Evolutionary conservation across 2,329 filamentous ascomycete species (phyloP), one percentile per base, ranked within the genome.

Genomic region (Sporothrix pseudoabietina): DNA sequence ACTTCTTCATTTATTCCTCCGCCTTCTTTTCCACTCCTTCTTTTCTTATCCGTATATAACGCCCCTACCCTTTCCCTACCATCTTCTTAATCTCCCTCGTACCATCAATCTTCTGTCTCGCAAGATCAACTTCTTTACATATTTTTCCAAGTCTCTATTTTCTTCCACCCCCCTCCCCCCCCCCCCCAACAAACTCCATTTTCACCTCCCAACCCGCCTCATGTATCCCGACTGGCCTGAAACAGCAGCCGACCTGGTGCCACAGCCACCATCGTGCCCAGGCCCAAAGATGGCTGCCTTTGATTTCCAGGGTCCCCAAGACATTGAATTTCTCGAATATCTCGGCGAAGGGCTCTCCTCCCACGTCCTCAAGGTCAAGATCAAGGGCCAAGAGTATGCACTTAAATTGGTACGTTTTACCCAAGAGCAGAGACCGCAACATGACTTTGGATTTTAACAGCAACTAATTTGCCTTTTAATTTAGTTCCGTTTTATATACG

Each of bases 291-390:
- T 69, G 66, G 66, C 39, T 12, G 44, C 66, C 7, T 69, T 69
- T 39, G 49, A 52, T 22, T 69, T 69, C 19, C 30, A 69, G 3
- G 72, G 78, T 10, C 70, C 75, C 22, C 77, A 78, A 57, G 74
- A 75, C 52, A 78, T 79, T 10, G 74, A 78, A 14, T 61, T 78
- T 52, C 55, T 78, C 47, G 71, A 76, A 19, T 68, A 76, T 35
- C 47, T 77, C 12, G 76, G 77, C 7, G 69, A 69, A 16, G 76
- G 75, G 2, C 1, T 61, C 3, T 76, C 76, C 54, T 55, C 77
- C 16, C 65, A 75, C 12, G 76, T 77, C 26, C 74, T 78, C 69
- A 75, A 75, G 26, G 74, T 74, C 69, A 68, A 71, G n/a, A 76
- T 77, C 49, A 61, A 54, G 7, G 75, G 70, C 4, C 63, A 75